Conservation (phyloP, 441 rosid genomes). For the Pelargonium cotyledonis region DNA sequence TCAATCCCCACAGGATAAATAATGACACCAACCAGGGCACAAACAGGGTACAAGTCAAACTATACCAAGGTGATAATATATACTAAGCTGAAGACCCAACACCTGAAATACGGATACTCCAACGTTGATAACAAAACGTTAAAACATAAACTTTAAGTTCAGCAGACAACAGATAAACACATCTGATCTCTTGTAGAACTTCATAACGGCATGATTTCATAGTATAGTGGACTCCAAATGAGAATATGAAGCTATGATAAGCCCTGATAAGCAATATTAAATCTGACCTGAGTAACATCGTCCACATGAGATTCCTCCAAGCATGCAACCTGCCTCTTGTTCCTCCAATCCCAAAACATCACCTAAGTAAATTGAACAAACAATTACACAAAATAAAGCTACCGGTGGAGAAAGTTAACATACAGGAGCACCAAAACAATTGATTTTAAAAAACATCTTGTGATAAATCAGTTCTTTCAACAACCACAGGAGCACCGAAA, state of each 20-base stretch:
- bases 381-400: neutral
- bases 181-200: neutral
- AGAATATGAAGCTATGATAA: neutral
- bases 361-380: slow-evolving; percentile 36
- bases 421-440: neutral
- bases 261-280: neutral
- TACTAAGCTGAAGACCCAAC: neutral
- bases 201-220: neutral
- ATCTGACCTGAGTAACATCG: slow-evolving; percentile 81
- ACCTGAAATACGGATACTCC: neutral
- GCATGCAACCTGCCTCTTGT: slow-evolving; percentile 82
- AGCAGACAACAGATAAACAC: too few species aligned
- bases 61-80: neutral
- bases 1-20: neutral
- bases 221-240: neutral
- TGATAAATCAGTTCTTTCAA: neutral
- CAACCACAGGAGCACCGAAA: too few species aligned
- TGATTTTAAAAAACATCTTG: neutral
- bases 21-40: neutral
- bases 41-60: neutral
- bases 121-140: too few species aligned
- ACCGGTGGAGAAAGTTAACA: neutral
- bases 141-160: too few species aligned
- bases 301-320: slow-evolving; percentile 80
- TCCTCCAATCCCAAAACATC: slow-evolving; percentile 93